Percentiles rank a stretch among this genome's conserved stretches.
These are phyloP conservation scores for Fraxinus paxiana DNA, from an alignment of 305 asterid genomes.

Conservation along the genomic window DNA sequence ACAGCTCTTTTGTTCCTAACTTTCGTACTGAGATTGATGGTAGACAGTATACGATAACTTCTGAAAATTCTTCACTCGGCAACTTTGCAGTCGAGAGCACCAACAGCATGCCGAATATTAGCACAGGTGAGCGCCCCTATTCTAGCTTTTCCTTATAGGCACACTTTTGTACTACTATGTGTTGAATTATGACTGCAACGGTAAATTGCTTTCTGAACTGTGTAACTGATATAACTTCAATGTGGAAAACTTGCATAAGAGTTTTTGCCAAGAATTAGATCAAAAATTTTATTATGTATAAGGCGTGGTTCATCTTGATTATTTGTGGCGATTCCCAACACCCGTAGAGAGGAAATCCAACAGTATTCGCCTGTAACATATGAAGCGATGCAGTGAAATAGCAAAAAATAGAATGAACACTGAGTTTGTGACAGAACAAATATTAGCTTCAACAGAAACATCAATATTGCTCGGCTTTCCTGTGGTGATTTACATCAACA, in stretches of 20 bases:
- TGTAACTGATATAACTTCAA: slow-evolving; percentile 8
- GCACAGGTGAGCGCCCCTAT: slow-evolving; percentile 29
- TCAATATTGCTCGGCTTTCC: neutral
- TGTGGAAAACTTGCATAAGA: slow-evolving; percentile 7
- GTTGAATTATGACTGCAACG: neutral
- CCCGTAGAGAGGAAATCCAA: neutral
- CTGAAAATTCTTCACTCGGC: slow-evolving; percentile 23
- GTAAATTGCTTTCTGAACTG: neutral
- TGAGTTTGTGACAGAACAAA: neutral
- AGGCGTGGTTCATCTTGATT: neutral
- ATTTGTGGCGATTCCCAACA: neutral
- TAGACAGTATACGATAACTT: slow-evolving; percentile 27
- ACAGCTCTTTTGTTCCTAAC: slow-evolving; percentile 11
- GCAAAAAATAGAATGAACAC: neutral
- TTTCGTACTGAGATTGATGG: slow-evolving; percentile 18
- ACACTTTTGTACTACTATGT: neutral
- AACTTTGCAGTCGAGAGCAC: slow-evolving; percentile 10
- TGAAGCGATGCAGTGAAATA: neutral
- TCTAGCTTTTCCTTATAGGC: slow-evolving; percentile 6
- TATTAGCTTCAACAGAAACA: neutral
- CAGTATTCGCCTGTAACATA: neutral
- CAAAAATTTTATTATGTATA: neutral
- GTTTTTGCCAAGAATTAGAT: slow-evolving; percentile 8
- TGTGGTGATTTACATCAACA: neutral
- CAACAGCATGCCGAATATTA: slow-evolving; percentile 9